A percentile compares a stretch with the other conserved stretches of the same genome.
Conservation (phyloP, 2,329 filamentous ascomycete species). For the Diaporthe longicolla region DNA sequence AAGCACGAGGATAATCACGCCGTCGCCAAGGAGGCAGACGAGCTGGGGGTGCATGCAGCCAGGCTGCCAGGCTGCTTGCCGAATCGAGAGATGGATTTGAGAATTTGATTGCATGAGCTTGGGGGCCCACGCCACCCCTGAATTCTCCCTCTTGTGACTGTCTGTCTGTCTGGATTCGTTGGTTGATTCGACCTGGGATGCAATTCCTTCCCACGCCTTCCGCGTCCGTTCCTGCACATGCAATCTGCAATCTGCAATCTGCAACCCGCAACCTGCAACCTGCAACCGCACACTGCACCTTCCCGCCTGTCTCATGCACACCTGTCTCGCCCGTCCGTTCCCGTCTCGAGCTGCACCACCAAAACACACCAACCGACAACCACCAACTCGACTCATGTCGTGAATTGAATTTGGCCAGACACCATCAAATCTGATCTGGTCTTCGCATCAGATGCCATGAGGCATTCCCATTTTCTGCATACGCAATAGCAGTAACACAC, state of each 20-base stretch:
- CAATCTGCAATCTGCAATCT: neutral
- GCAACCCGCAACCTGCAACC: neutral
- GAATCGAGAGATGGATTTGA: conserved; percentile 7
- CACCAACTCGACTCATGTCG: neutral
- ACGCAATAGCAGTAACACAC: conserved; percentile 30
- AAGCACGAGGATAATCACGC: neutral
- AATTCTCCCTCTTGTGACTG: conserved; percentile 13
- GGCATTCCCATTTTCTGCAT: conserved; percentile 31
- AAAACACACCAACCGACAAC: neutral
- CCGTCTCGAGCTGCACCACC: neutral
- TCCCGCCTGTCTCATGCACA: conserved; percentile 15
- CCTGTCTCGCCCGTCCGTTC: conserved; percentile 9
- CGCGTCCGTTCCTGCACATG: conserved; percentile 7
- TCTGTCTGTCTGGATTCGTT: conserved; percentile 15
- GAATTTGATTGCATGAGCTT: conserved; percentile 27
- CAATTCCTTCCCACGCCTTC: neutral
- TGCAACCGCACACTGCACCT: neutral
- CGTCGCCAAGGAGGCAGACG: neutral
- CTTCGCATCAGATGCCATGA: conserved; percentile 29
- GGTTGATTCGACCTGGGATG: neutral
- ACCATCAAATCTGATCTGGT: neutral
- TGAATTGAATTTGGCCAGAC: conserved; percentile 4
- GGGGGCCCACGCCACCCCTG: conserved; percentile 17
- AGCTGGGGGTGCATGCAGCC: neutral
- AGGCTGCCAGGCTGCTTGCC: neutral